A percentile compares a stretch with the other conserved stretches of the same genome.
Conservation (phyloP, 805 yeast species). For the Sugiyamaella lignohabitans region DNA sequence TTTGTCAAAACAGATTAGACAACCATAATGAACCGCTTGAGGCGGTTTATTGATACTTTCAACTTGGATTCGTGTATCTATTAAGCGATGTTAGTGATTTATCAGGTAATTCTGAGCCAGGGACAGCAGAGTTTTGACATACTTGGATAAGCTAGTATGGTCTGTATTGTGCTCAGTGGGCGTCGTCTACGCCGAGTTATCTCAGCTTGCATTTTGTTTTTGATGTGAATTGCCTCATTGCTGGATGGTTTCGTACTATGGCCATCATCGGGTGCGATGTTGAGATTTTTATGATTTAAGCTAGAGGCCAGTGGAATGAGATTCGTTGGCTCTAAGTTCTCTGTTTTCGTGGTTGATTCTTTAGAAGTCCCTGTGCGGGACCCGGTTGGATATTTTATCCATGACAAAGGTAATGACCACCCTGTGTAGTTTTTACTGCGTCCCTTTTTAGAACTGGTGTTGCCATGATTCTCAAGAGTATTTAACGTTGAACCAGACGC, state of each 20-base stretch:
- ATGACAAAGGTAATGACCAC: not conserved
- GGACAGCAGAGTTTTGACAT: too few relatives aligned
- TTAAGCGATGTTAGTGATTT: too few relatives aligned
- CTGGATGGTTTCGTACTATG: too few relatives aligned
- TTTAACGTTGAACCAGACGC: not conserved
- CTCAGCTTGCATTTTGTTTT: not conserved
- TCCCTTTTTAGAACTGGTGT: not conserved
- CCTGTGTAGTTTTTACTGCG: not conserved
- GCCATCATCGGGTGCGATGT: not conserved
- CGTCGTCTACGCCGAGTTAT: not conserved
- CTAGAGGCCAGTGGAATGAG: not conserved
- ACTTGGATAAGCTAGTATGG: not conserved
- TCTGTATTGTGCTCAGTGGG: not conserved
- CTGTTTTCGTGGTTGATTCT: too few relatives aligned
- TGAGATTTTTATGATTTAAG: not conserved
- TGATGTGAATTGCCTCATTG: not conserved
- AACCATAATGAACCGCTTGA: conserved; percentile 3
- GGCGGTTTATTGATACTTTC: not conserved
- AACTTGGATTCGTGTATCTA: not conserved
- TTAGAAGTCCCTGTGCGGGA: not conserved
- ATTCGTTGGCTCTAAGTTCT: too few relatives aligned
- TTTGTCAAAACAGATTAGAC: too few relatives aligned
- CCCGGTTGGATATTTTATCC: not conserved
- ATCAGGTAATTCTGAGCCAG: too few relatives aligned
- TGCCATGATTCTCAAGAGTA: not conserved